A percentile compares a stretch with the other conserved stretches of the same genome.
phyloP scores from a whole-genome alignment of 1,284 basidiomycete species.

The Mrakiaceae sp. region DNA sequence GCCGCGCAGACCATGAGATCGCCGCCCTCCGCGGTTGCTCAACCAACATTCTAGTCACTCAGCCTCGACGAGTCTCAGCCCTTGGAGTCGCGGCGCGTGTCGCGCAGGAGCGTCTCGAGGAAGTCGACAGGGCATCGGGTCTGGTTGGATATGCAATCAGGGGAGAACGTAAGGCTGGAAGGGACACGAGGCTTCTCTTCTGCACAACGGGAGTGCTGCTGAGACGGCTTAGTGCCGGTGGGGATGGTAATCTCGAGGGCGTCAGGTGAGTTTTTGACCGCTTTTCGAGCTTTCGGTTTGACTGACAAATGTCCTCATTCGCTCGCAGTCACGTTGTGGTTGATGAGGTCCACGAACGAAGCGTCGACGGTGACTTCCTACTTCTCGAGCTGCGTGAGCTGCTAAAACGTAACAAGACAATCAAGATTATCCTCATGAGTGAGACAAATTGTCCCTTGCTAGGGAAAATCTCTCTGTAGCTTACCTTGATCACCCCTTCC shows the following conservation, averaged over 20 bases:
- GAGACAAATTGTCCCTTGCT: neutral
- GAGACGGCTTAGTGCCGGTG: constrained; percentile 54
- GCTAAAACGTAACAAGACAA: constrained; percentile 51
- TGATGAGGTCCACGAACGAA: constrained; percentile 73
- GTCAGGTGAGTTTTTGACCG: constrained; percentile 66
- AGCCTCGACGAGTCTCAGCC: constrained; percentile 80
- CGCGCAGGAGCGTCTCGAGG: constrained; percentile 69
- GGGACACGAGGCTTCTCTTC: constrained; percentile 67
- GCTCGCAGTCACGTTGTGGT: constrained; percentile 1
- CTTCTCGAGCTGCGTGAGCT: constrained; percentile 73
- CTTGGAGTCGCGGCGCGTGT: constrained; percentile 82
- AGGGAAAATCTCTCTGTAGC: neutral
- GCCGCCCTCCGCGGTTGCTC: constrained; percentile 48
- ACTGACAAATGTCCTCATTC: neutral
- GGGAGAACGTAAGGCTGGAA: constrained; percentile 64
- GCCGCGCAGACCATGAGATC: constrained; percentile 54
- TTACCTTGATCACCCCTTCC: constrained; percentile 17
- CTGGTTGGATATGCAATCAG: constrained; percentile 83
- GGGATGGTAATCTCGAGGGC: constrained; percentile 56
- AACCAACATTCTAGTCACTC: constrained; percentile 75
- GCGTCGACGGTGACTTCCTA: constrained; percentile 79
- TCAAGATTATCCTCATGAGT: constrained; percentile 70
- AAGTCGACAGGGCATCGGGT: constrained; percentile 43
- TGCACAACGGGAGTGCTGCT: constrained; percentile 89
- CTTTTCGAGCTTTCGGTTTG: neutral